A percentile compares a stretch with the other conserved stretches of the same genome.
phyloP scores from a whole-genome alignment of 495 filamentous ascomycete species.

The Jackrogersella multiformis region DNA sequence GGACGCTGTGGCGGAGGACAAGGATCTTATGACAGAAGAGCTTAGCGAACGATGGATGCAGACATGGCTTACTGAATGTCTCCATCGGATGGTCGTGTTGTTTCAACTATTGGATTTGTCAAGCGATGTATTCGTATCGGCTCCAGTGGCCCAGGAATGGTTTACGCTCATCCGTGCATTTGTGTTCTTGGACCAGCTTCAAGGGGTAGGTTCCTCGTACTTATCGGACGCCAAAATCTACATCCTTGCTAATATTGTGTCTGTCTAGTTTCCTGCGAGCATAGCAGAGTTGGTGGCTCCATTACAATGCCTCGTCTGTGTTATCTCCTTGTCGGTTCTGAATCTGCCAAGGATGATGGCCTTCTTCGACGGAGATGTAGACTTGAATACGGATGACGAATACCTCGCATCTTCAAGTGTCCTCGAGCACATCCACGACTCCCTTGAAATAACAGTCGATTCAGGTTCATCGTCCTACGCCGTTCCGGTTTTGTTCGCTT shows the following conservation, averaged over 20 bases:
- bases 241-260: conserved; percentile 44
- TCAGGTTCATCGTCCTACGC: conserved; percentile 54
- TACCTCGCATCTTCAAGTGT: conserved; percentile 71
- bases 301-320: conserved; percentile 72
- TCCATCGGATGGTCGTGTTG: conserved; percentile 76
- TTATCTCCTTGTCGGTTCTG: conserved; percentile 77
- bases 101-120: conserved; percentile 73
- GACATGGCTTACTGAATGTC: conserved; percentile 70
- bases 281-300: conserved; percentile 66
- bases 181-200: conserved; percentile 69
- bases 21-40: conserved; percentile 52
- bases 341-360: conserved; percentile 66
- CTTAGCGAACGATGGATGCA: conserved; percentile 70
- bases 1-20: conserved; percentile 39
- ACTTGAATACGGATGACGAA: conserved; percentile 53
- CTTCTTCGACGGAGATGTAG: conserved; percentile 53
- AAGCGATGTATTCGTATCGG: conserved; percentile 62
- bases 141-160: conserved; percentile 72
- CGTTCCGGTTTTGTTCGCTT: conserved; percentile 76
- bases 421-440: conserved; percentile 70
- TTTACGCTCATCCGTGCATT: conserved; percentile 72
- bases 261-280: conserved; percentile 38
- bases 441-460: conserved; percentile 63
- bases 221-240: background rate
- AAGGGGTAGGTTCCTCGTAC: conserved; percentile 58